A percentile compares a stretch with the other conserved stretches of the same genome.
phyloP scores from a whole-genome alignment of 208 protist species.

The Leishmania arabica region DNA sequence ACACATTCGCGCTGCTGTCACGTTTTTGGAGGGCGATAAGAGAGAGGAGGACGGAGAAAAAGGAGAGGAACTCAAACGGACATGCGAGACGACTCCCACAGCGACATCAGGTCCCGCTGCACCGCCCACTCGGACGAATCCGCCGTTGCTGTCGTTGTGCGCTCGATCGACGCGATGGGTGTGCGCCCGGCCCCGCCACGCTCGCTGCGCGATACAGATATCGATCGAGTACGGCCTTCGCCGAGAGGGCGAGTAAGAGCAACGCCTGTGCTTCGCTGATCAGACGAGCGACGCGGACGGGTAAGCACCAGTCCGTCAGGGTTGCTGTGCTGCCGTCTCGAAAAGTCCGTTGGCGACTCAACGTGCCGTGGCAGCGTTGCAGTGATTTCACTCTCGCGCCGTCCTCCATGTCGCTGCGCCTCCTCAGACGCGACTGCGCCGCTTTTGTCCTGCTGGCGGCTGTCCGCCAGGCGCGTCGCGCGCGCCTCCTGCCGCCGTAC shows the following conservation, averaged over 20 bases:
- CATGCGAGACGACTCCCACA: constrained; percentile 27
- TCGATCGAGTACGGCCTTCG: too few relatives aligned
- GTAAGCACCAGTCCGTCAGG: constrained; percentile 14
- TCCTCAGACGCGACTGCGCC: neutral
- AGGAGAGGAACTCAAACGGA: neutral
- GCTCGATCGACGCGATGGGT: neutral
- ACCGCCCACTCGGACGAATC: constrained; percentile 26
- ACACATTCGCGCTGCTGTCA: neutral
- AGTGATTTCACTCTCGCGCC: neutral
- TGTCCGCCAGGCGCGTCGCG: neutral
- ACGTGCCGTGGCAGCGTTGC: neutral
- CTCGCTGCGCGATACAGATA: neutral
- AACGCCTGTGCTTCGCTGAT: neutral
- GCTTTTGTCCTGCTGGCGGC: neutral
- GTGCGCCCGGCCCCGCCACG: neutral
- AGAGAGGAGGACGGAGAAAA: neutral
- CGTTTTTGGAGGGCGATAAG: neutral
- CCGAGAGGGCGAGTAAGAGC: neutral
- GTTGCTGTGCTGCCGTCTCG: constrained; percentile 7
- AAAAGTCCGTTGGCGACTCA: too few relatives aligned
- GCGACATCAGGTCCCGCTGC: constrained; percentile 32
- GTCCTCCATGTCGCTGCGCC: neutral
- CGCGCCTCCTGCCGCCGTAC: constrained; percentile 19
- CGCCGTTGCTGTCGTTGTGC: neutral
- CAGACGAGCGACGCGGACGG: neutral